Base-by-base conservation (phyloP, 2,329 filamentous ascomycete species). In the Ophiostoma tasmaniense region DNA sequence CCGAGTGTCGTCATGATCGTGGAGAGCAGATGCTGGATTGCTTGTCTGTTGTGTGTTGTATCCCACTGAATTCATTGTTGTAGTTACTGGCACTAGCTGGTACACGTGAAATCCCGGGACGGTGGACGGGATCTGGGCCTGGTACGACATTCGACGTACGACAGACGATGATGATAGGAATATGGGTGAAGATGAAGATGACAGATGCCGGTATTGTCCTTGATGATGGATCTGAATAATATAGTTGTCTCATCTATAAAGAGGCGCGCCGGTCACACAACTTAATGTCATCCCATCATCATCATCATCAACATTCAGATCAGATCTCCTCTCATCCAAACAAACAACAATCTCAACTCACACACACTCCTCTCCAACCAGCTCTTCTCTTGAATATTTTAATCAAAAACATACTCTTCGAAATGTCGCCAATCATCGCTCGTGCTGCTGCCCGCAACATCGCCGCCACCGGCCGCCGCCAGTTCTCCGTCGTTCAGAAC, bases 401-500 rank as follows among this genome's bases (percentile, higher is more conserved):
- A n/a, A 39, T 14, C 17, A n/a, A 13, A 52, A 11, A 22, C 25
- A 22, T 14, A 28, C 62, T 13, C 64, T 37, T 69, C 66, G 37
- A 8, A 50, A 79, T 78, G 77, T 78, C 77, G 68, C 74, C 77
- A 71, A 76, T 79, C 73, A 69, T 76, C 71, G 75, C 77, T 69
- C 76, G 75, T 68, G 76, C 73, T 70, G 76, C 77, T 71, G 69
- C 75, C 70, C 78, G 77, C 71, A 66, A 62, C 52, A 35, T 39
- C 22, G 35, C 65, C 64, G 52, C 68, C 20, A 68, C 69, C 42
- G 70, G 73, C 71, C 75, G 73, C 35, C 75, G 77, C 68, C 73
- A 77, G n/a, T 79, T 79, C 75, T 78, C 78, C 69, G 72, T 79
- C 69, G 74, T 79, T 71, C 73, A 73, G 67, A 74, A 74, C 61